Evolutionary conservation across 257 asterid genomes (phyloP).

Genomic region (Fraxinus excelsior): DNA sequence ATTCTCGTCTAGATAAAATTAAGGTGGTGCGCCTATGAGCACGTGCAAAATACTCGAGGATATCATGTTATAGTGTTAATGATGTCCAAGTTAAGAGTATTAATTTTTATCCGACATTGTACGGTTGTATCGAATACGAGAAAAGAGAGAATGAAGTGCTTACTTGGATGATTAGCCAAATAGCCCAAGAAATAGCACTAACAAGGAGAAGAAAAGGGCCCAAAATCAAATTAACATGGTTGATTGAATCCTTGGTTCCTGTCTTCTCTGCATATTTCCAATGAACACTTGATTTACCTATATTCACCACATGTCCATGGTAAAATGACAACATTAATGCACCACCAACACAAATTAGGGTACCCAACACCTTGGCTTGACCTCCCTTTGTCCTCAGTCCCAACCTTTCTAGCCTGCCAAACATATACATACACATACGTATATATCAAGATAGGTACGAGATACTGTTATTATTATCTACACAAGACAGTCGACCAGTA

Average conservation of each 20-base stretch:
- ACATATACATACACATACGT: neutral
- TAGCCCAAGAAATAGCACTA: conserved; percentile 81
- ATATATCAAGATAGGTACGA: neutral
- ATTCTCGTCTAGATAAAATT: no score
- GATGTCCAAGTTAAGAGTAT: no score
- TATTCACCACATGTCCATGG: conserved; percentile 51
- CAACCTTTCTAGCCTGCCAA: conserved; percentile 61
- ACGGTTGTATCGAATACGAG: neutral
- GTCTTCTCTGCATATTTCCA: conserved; percentile 66
- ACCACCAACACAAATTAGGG: conserved; percentile 74
- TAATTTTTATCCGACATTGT: no score
- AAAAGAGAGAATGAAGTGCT: neutral
- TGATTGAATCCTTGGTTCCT: conserved; percentile 29
- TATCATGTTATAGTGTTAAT: no score
- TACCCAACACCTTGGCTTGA: conserved; percentile 69
- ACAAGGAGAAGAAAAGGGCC: conserved; percentile 75
- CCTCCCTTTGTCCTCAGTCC: conserved; percentile 64
- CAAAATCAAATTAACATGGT: conserved; percentile 45
- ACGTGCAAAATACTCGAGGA: no score
- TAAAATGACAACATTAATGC: conserved; percentile 71
- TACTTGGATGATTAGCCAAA: conserved; percentile 81
- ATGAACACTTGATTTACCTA: conserved; percentile 60
- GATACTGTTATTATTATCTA: neutral
- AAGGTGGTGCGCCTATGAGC: no score
- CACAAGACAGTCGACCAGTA: no score